Conservation (phyloP, 768 basidiomycete genomes). For the Suillus plorans region DNA sequence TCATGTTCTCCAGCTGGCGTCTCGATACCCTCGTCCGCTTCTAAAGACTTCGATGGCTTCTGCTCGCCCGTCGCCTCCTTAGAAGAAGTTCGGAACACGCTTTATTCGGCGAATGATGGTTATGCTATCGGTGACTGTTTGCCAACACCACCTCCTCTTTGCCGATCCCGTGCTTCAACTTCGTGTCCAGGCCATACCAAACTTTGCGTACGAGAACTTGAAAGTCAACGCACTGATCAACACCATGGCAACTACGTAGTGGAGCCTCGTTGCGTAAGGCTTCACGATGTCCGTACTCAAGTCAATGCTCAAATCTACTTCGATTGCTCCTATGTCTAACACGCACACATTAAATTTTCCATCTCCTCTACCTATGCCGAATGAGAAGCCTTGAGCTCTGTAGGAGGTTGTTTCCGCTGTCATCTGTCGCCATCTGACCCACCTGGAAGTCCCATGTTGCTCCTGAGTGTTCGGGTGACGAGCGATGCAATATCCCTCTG, state of each 20-base stretch:
- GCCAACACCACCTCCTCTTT: background rate
- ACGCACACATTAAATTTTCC: background rate
- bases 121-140: background rate
- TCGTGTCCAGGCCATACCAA: background rate
- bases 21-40: background rate
- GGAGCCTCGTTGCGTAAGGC: background rate
- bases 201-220: background rate
- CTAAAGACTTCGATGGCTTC: background rate
- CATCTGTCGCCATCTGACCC: background rate
- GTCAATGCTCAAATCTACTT: background rate
- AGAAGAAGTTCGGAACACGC: background rate
- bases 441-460: background rate
- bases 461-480: background rate
- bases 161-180: background rate
- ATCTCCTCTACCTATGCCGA: background rate
- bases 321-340: background rate
- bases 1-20: background rate
- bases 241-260: background rate
- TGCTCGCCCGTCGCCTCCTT: background rate
- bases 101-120: background rate
- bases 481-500: background rate
- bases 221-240: background rate
- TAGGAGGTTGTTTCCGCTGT: background rate
- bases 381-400: background rate
- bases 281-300: background rate